Percentiles rank a stretch among this genome's conserved stretches.
Conservation (phyloP, 768 basidiomycete species). For the Pleurotus platypus region DNA sequence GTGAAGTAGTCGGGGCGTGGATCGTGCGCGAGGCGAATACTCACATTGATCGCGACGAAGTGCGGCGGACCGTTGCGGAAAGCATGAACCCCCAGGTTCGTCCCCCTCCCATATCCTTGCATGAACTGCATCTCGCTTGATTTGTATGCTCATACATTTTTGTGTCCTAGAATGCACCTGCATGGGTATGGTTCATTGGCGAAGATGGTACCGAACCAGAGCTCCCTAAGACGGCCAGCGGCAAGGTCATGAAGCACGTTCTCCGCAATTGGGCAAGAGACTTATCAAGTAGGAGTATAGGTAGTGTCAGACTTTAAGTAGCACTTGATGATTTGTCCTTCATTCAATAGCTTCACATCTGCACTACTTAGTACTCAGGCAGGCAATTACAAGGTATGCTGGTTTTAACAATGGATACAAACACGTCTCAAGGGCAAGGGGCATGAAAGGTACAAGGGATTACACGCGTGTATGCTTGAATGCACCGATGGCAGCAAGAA, state of each 20-base stretch:
- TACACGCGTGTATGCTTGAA: too few species aligned
- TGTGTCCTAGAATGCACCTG: conserved; percentile 62
- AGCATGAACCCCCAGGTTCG: conserved; percentile 78
- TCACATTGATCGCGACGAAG: conserved; percentile 43
- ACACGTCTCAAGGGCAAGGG: too few species aligned
- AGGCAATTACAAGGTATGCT: too few species aligned
- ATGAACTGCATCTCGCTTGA: conserved; percentile 5
- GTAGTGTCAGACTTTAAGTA: conserved; percentile 16
- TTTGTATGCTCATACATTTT: background rate
- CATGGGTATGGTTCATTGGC: conserved; percentile 81
- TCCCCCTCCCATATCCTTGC: background rate
- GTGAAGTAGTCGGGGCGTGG: conserved; percentile 83
- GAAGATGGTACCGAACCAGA: conserved; percentile 57
- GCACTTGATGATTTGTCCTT: background rate
- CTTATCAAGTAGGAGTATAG: conserved; percentile 42
- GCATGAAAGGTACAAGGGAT: too few species aligned
- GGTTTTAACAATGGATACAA: too few species aligned
- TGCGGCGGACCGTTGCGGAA: conserved; percentile 49
- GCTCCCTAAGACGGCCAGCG: conserved; percentile 83
- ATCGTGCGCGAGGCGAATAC: conserved; percentile 47
- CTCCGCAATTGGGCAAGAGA: conserved; percentile 66
- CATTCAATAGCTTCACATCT: too few species aligned
- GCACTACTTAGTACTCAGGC: too few species aligned
- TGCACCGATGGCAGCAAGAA: too few species aligned
- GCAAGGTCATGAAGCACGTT: conserved; percentile 83